These are phyloP conservation scores for Elongisporangium prolatum DNA, from an alignment of 352 stramenopile genomes.

Conservation along the genomic window DNA sequence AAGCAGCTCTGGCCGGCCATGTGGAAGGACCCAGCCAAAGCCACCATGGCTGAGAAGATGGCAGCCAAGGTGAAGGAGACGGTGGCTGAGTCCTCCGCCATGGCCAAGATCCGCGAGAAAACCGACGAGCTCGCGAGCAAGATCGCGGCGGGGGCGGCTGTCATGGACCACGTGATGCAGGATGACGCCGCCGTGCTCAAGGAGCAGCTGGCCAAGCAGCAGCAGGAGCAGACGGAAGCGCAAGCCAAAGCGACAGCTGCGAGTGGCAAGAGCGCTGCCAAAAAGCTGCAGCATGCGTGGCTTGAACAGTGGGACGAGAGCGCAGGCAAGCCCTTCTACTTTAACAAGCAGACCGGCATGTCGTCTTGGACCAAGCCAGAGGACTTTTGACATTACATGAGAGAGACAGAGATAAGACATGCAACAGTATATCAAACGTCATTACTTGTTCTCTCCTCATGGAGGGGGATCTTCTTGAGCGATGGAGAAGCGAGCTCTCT, in stretches of 20 bases:
- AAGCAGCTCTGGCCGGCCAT: slow-evolving; percentile 77
- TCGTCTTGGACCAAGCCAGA: slow-evolving; percentile 77
- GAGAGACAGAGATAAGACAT: neutral
- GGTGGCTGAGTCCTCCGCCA: slow-evolving; percentile 49
- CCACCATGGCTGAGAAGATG: slow-evolving; percentile 55
- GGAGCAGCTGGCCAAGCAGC: slow-evolving; percentile 52
- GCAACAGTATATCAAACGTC: slow-evolving; percentile 3
- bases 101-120: slow-evolving; percentile 58
- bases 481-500: neutral
- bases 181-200: slow-evolving; percentile 59
- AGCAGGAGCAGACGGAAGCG: slow-evolving; percentile 29
- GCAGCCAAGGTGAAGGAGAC: slow-evolving; percentile 57
- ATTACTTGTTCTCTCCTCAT: neutral
- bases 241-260: slow-evolving; percentile 2
- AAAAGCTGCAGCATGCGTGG: slow-evolving; percentile 33
- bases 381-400: slow-evolving; percentile 56
- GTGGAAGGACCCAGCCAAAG: slow-evolving; percentile 52
- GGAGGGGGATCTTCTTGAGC: neutral
- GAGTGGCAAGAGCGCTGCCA: slow-evolving; percentile 9
- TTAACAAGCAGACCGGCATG: slow-evolving; percentile 78
- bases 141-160: slow-evolving; percentile 51
- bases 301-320: slow-evolving; percentile 79
- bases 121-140: slow-evolving; percentile 68
- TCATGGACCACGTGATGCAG: slow-evolving; percentile 63
- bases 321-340: slow-evolving; percentile 82